Percentiles rank a stretch among this genome's conserved stretches.
Evolutionary conservation across 2,329 filamentous ascomycete species (phyloP).

Genomic region (Thelonectria discophora): DNA sequence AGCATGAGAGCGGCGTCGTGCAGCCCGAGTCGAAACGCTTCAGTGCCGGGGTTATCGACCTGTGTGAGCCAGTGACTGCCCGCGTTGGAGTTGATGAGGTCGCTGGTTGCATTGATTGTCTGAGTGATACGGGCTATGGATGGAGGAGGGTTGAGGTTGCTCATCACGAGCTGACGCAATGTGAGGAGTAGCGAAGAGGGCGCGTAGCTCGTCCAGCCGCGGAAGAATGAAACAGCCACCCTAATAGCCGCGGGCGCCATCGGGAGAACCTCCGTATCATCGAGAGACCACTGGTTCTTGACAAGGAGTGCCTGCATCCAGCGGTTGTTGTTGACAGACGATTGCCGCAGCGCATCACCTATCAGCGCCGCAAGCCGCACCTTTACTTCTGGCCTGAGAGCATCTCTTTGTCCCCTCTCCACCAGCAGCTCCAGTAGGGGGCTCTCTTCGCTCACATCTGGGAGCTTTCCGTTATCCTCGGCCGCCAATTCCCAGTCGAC

Average conservation of each 20-base stretch:
- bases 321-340: conserved; percentile 41
- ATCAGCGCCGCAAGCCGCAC: conserved; percentile 37
- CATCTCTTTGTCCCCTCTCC: background rate
- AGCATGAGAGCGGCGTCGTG: conserved; percentile 9
- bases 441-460: conserved; percentile 22
- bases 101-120: conserved; percentile 33
- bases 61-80: conserved; percentile 45
- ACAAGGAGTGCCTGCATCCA: conserved; percentile 47
- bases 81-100: conserved; percentile 41
- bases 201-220: conserved; percentile 23
- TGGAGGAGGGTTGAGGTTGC: conserved; percentile 37
- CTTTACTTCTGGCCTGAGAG: conserved; percentile 16
- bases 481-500: conserved; percentile 39
- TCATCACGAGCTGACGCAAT: conserved; percentile 30
- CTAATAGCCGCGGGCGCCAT: conserved; percentile 33
- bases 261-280: conserved; percentile 36
- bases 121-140: conserved; percentile 37
- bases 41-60: conserved; percentile 22
- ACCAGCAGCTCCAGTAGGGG: conserved; percentile 23
- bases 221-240: conserved; percentile 26
- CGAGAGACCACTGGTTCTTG: conserved; percentile 41
- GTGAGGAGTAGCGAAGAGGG: conserved; percentile 30
- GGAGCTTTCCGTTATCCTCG: conserved; percentile 7
- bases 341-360: conserved; percentile 38
- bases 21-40: conserved; percentile 15